Conservation (phyloP, 306 rosid species). For the Lablab purpureus region DNA sequence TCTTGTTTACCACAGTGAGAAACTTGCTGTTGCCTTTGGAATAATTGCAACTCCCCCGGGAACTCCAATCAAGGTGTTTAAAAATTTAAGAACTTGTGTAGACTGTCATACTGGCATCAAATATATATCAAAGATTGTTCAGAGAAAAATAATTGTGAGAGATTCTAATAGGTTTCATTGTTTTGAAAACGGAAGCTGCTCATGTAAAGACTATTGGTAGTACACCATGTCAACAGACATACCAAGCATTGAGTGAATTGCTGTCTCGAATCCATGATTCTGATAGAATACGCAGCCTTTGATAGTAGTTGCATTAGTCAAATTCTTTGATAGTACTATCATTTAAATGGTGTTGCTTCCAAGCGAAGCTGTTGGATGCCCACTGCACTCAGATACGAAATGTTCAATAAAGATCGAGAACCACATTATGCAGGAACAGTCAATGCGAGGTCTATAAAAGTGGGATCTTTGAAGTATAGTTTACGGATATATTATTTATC, state of each 20-base stretch:
- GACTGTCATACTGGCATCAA: conserved; percentile 26
- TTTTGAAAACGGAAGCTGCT: conserved; percentile 13
- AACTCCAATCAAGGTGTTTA: conserved; percentile 24
- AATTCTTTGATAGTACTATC: background rate
- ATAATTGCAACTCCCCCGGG: conserved; percentile 10
- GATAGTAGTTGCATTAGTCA: background rate
- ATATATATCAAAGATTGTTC: conserved; percentile 22
- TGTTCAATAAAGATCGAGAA: background rate
- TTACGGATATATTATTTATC: background rate
- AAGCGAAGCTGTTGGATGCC: background rate
- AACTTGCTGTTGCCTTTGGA: conserved; percentile 26
- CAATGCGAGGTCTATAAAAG: background rate
- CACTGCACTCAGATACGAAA: conserved; percentile 3
- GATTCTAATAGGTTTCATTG: conserved; percentile 24
- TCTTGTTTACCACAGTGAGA: conserved; percentile 23
- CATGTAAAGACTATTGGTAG: conserved; percentile 20
- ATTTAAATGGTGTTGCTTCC: background rate
- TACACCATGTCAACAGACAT: background rate
- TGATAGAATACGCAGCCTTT: conserved; percentile 10
- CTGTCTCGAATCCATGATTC: background rate
- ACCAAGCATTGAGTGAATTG: conserved; percentile 18
- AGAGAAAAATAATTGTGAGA: conserved; percentile 15
- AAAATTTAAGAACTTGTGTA: conserved; percentile 28
- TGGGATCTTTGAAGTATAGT: background rate
- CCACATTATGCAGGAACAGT: background rate